Conservation (phyloP, 805 yeast species). For the Grigorovia transvaalensis region DNA sequence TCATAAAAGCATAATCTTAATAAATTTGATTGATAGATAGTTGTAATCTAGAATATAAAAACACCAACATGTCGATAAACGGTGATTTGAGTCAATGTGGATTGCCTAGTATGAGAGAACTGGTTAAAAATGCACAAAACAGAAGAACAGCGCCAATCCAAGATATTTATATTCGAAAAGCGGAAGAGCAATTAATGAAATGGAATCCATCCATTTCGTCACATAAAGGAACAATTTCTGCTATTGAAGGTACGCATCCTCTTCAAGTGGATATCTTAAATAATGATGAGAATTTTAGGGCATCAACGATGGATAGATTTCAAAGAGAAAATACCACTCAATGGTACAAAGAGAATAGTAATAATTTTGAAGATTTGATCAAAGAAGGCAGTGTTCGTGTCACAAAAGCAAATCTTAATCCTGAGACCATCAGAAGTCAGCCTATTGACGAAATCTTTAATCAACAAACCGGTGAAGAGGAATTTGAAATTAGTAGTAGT, state of each 20-base stretch:
- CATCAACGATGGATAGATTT: neutral
- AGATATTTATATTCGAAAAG: slow-evolving; percentile 13
- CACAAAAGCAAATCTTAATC: neutral
- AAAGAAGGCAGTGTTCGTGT: neutral
- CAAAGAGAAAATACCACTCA: neutral
- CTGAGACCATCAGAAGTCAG: neutral
- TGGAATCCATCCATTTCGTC: slow-evolving; percentile 22
- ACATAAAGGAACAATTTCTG: slow-evolving; percentile 17
- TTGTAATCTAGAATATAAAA: too few species aligned
- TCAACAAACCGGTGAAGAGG: neutral
- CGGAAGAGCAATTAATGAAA: slow-evolving; percentile 22
- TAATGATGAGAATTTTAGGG: neutral
- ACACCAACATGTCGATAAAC: neutral
- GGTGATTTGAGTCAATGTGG: slow-evolving; percentile 9
- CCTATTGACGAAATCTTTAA: neutral
- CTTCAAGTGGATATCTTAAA: slow-evolving; percentile 10
- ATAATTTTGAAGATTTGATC: neutral
- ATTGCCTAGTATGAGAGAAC: slow-evolving; percentile 16
- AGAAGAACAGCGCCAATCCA: slow-evolving; percentile 9
- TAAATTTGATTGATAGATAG: too few species aligned
- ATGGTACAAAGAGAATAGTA: slow-evolving; percentile 1
- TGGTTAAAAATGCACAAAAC: slow-evolving; percentile 21
- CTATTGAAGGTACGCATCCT: slow-evolving; percentile 22
- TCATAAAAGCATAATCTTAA: too few species aligned
- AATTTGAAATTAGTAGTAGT: neutral